Conservation (phyloP, 495 filamentous ascomycete species). For the Pyronema domesticum region DNA sequence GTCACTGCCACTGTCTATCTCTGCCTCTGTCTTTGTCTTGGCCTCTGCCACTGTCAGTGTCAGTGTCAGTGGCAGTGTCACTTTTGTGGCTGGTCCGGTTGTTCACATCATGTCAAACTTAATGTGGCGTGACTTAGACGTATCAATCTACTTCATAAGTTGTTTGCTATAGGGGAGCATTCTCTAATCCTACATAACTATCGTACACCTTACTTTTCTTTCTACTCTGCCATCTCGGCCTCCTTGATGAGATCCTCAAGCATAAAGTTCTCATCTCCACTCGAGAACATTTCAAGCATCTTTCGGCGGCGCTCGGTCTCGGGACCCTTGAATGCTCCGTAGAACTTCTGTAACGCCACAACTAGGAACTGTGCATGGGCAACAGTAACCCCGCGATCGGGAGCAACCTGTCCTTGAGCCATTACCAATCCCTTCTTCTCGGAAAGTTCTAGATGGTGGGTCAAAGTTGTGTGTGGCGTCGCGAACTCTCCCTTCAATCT, state of each 20-base stretch:
- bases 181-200: not conserved
- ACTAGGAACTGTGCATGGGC: conserved; percentile 73
- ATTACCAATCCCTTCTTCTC: conserved; percentile 59
- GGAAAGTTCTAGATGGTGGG: conserved; percentile 68
- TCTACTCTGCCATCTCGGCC: conserved; percentile 3
- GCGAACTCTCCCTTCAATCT: conserved; percentile 79
- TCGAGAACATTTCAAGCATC: conserved; percentile 63
- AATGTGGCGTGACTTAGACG: too few relatives aligned
- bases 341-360: conserved; percentile 92
- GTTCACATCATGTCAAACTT: too few relatives aligned
- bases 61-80: too few relatives aligned
- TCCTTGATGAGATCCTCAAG: conserved; percentile 56
- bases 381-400: conserved; percentile 56
- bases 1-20: too few relatives aligned
- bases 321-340: conserved; percentile 41
- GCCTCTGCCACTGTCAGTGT: too few relatives aligned
- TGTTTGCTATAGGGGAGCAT: too few relatives aligned
- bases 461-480: conserved; percentile 79
- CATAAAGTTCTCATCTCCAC: conserved; percentile 58
- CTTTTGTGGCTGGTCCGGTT: too few relatives aligned
- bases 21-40: too few relatives aligned
- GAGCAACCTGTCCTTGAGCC: conserved; percentile 62
- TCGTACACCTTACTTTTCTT: not conserved
- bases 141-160: too few relatives aligned
- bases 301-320: conserved; percentile 33